Base-by-base conservation (phyloP, 2,329 filamentous ascomycete genomes). In the Lecanosticta acicola region DNA sequence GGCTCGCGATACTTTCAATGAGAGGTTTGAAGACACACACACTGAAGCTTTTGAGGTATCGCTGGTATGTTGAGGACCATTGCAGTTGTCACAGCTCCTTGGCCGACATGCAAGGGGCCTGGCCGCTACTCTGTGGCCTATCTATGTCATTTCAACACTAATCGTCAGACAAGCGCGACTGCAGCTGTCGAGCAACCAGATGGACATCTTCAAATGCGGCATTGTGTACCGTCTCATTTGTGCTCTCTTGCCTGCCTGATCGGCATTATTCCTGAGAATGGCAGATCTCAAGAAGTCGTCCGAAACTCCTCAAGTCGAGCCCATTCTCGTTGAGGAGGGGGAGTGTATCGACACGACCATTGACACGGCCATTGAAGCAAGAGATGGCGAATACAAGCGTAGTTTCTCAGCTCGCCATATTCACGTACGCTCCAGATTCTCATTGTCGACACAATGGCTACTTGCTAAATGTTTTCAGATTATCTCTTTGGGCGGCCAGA, bases 401-500 rank as follows among this genome's bases (percentile, higher is more conserved):
- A 51, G 41, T n/a, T 48, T 51, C 33, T 38, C 40, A 8, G 37
- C 43, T 11, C 26, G 49, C 19, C 49, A 51, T 19, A 51, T 51
- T 24, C 49, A 51, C 38, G 49, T 48, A 35, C 33, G 39, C 20
- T 2, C 3, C 10, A 14, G 5, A 16, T 21, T n/a, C 32, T 3
- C 14, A 26, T 5, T n/a, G n/a, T n/a, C n/a, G n/a, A n/a, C n/a
- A n/a, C n/a, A n/a, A n/a, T n/a, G n/a, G n/a, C 16, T 42, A 1
- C 13, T 26, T 16, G 39, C 38, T 21, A 26, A 48, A 32, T 24
- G 44, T 51, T 51, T 52, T 21, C 48, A 60, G 47, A 51, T 60
- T 41, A 60, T 61, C 19, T 58, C 56, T 38, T 52, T 61, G 14
- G 59, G 57, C 20, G 56, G 60, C 2, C 60, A 59, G 26, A 72